Percentiles rank a stretch among this genome's conserved stretches.
phyloP scores from a whole-genome alignment of 1,284 basidiomycete species.

The Ceratobasidium sp. region DNA sequence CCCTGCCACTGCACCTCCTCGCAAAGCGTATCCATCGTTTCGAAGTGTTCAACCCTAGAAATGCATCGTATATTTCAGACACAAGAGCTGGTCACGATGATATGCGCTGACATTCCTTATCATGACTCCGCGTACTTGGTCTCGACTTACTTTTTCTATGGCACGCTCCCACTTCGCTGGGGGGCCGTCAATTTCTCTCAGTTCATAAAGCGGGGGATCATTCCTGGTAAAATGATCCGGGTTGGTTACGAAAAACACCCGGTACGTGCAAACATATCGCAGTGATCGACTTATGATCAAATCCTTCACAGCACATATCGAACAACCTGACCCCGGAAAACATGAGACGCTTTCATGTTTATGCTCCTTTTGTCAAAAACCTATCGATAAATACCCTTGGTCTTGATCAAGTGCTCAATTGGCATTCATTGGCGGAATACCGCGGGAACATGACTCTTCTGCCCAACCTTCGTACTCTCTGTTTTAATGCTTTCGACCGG shows the following conservation, averaged over 20 bases:
- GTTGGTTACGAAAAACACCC: not conserved
- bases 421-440: not conserved
- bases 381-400: not conserved
- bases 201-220: not conserved
- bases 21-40: no score
- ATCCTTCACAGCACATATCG: not conserved
- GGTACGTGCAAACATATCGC: not conserved
- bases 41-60: no score
- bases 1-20: no score
- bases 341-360: slow-evolving; percentile 1
- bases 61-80: slow-evolving; percentile 5
- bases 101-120: not conserved
- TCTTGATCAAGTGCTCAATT: not conserved
- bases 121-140: not conserved
- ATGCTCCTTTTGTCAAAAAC: not conserved
- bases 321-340: not conserved
- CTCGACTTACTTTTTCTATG: slow-evolving; percentile 8
- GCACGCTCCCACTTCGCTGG: not conserved
- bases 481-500: no score
- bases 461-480: not conserved
- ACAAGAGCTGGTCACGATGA: not conserved
- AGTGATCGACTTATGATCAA: not conserved
- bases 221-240: not conserved
- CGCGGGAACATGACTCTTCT: not conserved
- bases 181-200: not conserved